These are phyloP conservation scores for Rhodotorula babjevae DNA, from an alignment of 768 basidiomycete genomes.

Conservation along the genomic window DNA sequence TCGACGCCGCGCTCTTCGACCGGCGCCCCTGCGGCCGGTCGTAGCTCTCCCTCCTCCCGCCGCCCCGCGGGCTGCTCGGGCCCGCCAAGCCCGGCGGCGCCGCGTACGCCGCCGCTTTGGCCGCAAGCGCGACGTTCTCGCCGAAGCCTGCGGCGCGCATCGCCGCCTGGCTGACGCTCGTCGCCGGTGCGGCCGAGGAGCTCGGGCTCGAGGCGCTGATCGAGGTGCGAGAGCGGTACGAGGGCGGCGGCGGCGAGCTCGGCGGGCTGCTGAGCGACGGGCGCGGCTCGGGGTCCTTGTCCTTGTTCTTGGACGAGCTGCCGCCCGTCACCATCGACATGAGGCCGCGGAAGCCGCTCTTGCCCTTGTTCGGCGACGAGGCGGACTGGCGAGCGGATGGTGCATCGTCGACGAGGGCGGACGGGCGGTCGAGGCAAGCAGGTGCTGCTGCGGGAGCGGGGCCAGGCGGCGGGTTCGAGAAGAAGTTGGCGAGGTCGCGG, in stretches of 20 bases:
- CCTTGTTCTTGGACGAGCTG: background rate
- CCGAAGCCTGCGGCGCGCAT: background rate
- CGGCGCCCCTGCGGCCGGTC: background rate
- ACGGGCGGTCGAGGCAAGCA: background rate
- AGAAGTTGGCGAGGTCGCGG: constrained; percentile 32
- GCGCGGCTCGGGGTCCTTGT: background rate
- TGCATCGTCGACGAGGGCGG: background rate
- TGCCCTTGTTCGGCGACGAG: constrained; percentile 3
- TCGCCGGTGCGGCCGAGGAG: background rate
- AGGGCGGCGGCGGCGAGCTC: background rate
- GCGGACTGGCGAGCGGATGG: background rate
- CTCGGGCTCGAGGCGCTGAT: background rate
- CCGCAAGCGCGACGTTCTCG: background rate
- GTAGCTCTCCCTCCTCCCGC: background rate
- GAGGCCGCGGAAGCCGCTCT: constrained; percentile 13
- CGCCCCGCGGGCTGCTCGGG: background rate
- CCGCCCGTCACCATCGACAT: constrained; percentile 8
- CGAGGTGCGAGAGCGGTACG: background rate
- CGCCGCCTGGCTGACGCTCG: background rate
- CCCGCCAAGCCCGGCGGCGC: constrained; percentile 13
- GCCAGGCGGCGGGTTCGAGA: constrained; percentile 16
- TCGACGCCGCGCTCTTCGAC: background rate
- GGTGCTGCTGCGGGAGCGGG: background rate
- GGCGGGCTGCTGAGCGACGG: background rate
- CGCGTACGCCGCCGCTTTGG: constrained; percentile 3